Evolutionary conservation across 2,329 filamentous ascomycete genomes (phyloP).

Genomic region (Cercospora sesami): DNA sequence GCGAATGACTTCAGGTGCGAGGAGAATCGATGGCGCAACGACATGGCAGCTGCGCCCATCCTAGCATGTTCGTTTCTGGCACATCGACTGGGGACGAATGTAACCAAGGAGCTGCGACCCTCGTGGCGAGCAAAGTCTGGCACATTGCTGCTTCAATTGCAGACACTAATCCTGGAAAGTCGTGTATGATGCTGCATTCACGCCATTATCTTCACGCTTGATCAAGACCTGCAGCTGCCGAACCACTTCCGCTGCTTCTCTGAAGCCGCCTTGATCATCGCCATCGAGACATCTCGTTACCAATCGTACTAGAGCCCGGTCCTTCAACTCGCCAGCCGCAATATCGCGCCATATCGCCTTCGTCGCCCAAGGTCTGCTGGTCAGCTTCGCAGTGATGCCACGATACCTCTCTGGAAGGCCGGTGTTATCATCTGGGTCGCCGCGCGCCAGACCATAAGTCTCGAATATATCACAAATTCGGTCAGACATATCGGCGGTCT

Average conservation of each 20-base stretch:
- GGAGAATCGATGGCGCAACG: background rate
- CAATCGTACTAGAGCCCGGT: background rate
- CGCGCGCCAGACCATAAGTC: background rate
- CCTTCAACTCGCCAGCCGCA: background rate
- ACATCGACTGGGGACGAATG: no score
- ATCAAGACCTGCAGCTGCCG: background rate
- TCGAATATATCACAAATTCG: background rate
- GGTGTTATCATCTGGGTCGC: background rate
- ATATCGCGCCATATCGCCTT: background rate
- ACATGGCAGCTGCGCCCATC: background rate
- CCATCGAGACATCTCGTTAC: background rate
- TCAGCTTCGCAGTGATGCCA: background rate
- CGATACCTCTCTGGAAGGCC: background rate
- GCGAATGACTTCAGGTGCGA: background rate
- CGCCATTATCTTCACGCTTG: background rate
- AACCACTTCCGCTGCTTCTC: background rate
- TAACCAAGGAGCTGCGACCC: no score
- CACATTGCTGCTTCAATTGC: background rate
- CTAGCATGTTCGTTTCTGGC: no score
- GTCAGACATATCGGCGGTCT: background rate
- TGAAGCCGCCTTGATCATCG: background rate
- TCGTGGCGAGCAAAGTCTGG: no score
- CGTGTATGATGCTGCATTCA: background rate
- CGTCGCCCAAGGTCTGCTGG: background rate
- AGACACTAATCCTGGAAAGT: background rate